These are phyloP conservation scores for Blastocystis sp. DNA, from an alignment of 352 stramenopile species.

Conservation along the genomic window DNA sequence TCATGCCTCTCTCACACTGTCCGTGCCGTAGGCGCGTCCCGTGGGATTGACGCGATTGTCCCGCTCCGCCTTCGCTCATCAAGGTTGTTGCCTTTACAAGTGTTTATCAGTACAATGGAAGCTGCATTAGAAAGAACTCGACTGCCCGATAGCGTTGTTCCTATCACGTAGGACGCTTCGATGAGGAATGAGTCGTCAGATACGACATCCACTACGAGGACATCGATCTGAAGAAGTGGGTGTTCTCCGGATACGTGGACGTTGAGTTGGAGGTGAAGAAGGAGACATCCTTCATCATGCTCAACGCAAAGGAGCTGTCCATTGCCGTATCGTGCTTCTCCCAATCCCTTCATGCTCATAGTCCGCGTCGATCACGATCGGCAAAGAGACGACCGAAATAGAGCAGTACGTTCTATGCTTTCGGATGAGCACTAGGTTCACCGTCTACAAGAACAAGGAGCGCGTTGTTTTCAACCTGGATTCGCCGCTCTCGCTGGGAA, in stretches of 20 bases:
- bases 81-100: slow-evolving; percentile 11
- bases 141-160: slow-evolving; percentile 61
- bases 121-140: slow-evolving; percentile 51
- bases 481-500: slow-evolving; percentile 77
- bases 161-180: neutral
- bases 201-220: slow-evolving; percentile 83
- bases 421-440: slow-evolving; percentile 79
- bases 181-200: slow-evolving; percentile 14
- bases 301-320: slow-evolving; percentile 91
- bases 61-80: neutral
- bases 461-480: slow-evolving; percentile 73
- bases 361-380: slow-evolving; percentile 37
- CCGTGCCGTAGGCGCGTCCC: neutral
- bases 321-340: slow-evolving; percentile 76
- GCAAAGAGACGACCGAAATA: slow-evolving; percentile 77
- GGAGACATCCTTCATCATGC: slow-evolving; percentile 82
- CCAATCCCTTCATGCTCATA: slow-evolving; percentile 37
- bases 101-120: slow-evolving; percentile 49
- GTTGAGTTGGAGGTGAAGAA: slow-evolving; percentile 79
- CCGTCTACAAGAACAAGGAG: slow-evolving; percentile 80
- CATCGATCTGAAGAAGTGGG: slow-evolving; percentile 82
- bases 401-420: slow-evolving; percentile 77
- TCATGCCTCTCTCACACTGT: neutral
- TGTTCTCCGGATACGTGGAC: slow-evolving; percentile 82
- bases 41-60: neutral